Evolutionary conservation across 208 protist genomes (phyloP).

Genomic region (Phytomonas sp.): DNA sequence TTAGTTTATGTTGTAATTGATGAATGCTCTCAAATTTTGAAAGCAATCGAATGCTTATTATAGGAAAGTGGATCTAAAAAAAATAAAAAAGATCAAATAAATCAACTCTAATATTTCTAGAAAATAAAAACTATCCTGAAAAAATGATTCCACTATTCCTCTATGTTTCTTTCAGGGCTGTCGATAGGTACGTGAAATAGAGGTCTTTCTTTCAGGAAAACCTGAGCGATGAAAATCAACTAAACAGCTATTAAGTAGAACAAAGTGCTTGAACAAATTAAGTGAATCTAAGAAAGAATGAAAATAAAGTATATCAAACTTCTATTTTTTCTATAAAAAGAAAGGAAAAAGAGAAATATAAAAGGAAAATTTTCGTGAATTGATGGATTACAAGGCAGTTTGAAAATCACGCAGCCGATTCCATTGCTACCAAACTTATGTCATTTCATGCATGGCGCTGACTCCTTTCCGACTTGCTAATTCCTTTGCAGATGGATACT

Average conservation of each 20-base stretch:
- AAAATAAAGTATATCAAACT: conserved; percentile 1
- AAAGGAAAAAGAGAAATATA: conserved; percentile 9
- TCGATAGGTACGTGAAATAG: background rate
- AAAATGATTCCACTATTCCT: background rate
- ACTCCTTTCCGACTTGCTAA: background rate
- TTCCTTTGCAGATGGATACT: background rate
- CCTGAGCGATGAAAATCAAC: background rate
- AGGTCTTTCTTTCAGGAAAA: background rate
- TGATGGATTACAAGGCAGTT: conserved; percentile 1
- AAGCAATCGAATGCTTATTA: background rate
- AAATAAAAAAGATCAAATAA: conserved; percentile 8
- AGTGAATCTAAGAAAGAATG: conserved; percentile 12
- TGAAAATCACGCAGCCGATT: background rate
- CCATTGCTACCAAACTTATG: background rate
- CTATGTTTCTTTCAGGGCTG: background rate
- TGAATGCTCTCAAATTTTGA: background rate
- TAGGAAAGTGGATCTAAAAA: background rate
- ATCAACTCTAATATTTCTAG: conserved; percentile 2
- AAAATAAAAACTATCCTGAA: background rate
- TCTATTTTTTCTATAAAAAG: conserved; percentile 1
- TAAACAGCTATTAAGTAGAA: background rate
- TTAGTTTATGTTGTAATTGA: background rate
- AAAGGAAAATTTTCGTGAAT: conserved; percentile 4
- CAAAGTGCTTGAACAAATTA: background rate
- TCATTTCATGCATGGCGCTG: background rate